Conservation (phyloP, 305 asterid species). For the Fraxinus floribunda region DNA sequence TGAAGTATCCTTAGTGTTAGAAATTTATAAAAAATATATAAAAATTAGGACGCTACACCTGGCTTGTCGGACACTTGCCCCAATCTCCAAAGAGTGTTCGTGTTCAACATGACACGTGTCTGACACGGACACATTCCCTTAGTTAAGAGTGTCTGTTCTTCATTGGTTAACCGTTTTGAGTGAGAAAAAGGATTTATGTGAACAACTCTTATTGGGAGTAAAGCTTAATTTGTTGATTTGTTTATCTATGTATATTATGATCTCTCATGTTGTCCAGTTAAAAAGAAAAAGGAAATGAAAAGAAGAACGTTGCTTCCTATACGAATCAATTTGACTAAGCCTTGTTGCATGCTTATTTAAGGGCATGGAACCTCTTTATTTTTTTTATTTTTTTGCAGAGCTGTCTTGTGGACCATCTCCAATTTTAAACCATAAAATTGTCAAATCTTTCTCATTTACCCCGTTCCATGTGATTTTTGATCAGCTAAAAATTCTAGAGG, state of each 20-base stretch:
- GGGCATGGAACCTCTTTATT: background rate
- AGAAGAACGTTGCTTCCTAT: background rate
- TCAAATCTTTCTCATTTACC: background rate
- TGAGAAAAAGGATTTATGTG: background rate
- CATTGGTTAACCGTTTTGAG: background rate
- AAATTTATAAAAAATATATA: no score
- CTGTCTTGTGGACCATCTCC: background rate
- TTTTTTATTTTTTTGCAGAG: background rate
- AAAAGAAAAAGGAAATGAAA: background rate
- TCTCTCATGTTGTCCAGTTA: background rate
- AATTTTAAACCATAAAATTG: background rate
- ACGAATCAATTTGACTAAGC: background rate
- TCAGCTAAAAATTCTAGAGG: background rate
- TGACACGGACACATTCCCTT: background rate
- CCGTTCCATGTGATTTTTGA: background rate
- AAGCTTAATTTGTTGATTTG: background rate
- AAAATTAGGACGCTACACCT: background rate
- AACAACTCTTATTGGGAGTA: background rate
- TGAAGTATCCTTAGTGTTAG: background rate
- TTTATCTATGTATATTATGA: background rate
- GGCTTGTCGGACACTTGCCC: background rate
- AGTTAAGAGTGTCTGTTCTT: background rate
- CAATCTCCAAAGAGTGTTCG: background rate
- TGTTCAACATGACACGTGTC: background rate
- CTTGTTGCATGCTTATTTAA: background rate